A percentile compares a stretch with the other conserved stretches of the same genome.
These are phyloP conservation scores for Zymoseptoria crescenta DNA, from an alignment of 2,329 filamentous ascomycete genomes.

Conservation along the genomic window DNA sequence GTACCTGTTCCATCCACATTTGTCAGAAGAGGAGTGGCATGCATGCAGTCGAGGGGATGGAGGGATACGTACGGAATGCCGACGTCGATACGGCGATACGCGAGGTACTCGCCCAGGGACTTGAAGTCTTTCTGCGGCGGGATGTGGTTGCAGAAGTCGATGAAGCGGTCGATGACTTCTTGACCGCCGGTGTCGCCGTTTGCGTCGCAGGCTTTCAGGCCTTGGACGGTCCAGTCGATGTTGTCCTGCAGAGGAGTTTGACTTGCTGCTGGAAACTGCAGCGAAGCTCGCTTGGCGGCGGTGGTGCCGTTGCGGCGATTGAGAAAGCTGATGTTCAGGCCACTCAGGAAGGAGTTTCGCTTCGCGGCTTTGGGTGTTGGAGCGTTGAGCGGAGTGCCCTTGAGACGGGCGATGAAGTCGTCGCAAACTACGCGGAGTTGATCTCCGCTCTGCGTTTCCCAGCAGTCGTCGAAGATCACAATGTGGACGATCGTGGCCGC, in stretches of 20 bases:
- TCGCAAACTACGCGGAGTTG: background rate
- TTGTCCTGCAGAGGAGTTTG: background rate
- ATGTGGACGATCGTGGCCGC: background rate
- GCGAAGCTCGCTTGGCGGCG: background rate
- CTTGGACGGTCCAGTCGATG: background rate
- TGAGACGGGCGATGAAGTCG: background rate
- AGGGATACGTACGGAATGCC: background rate
- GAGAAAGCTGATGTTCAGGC: background rate
- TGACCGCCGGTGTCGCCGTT: background rate
- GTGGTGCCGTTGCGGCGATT: background rate
- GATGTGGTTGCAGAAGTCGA: background rate
- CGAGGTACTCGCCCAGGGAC: background rate
- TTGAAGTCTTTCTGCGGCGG: background rate
- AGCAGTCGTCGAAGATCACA: background rate
- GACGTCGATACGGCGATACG: background rate
- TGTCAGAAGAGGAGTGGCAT: too few relatives aligned
- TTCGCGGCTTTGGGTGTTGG: background rate
- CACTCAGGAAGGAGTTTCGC: background rate
- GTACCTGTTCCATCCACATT: background rate
- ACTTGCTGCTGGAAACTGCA: background rate
- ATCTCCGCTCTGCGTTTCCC: background rate
- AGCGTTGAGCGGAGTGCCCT: background rate
- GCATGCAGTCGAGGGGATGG: too few relatives aligned
- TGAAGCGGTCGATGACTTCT: background rate
- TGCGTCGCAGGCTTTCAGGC: background rate